Evolutionary conservation across 148 eudicot species (phyloP).

Genomic region (Camellia japonica): DNA sequence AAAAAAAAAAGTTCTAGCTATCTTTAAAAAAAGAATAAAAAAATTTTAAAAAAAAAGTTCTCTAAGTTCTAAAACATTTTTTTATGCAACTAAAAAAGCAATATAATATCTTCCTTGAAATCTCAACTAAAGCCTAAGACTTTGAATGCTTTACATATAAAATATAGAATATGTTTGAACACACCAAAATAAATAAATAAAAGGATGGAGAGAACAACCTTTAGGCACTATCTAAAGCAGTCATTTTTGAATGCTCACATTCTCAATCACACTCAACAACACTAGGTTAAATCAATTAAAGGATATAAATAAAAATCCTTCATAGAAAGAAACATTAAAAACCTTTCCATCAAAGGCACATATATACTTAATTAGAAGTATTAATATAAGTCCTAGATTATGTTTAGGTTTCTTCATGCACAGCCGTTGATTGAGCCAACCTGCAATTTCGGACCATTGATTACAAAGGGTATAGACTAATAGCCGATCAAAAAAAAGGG

Average conservation of each 20-base stretch:
- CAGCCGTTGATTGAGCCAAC: background rate
- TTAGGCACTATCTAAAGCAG: slow-evolving; percentile 8
- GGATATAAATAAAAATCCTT: slow-evolving; percentile 11
- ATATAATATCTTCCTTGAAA: background rate
- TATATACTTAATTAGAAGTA: background rate
- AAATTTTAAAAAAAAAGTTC: too few species aligned
- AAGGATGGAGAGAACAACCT: slow-evolving; percentile 6
- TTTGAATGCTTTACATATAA: slow-evolving; percentile 14
- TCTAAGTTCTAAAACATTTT: background rate
- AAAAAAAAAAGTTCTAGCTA: too few species aligned
- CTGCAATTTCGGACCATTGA: background rate
- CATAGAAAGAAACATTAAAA: slow-evolving; percentile 9
- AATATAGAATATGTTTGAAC: background rate
- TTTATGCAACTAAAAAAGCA: slow-evolving; percentile 1
- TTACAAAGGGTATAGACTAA: background rate
- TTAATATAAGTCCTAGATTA: background rate
- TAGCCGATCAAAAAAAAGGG: too few species aligned
- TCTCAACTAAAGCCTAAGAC: slow-evolving; percentile 15
- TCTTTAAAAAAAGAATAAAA: too few species aligned
- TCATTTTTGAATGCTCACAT: slow-evolving; percentile 17
- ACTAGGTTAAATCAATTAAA: slow-evolving; percentile 10
- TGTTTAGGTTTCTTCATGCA: background rate
- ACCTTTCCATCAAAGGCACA: slow-evolving; percentile 18
- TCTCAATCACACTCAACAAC: slow-evolving; percentile 20
- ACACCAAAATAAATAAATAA: slow-evolving; percentile 5